Evolutionary conservation across 306 rosid genomes (phyloP), one percentile per base, ranked within the genome.

Genomic region (Cicer arietinum): DNA sequence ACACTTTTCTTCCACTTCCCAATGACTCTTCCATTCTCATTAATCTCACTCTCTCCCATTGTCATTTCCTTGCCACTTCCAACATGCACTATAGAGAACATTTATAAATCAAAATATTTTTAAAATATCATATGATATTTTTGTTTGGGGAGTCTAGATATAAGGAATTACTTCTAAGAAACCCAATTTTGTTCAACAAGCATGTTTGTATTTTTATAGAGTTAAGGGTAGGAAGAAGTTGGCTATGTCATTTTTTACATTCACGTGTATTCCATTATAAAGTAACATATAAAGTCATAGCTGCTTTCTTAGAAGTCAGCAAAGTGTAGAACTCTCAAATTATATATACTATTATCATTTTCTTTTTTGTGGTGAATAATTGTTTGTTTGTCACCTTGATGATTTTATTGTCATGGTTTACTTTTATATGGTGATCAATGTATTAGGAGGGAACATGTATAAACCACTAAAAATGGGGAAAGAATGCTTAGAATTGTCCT

Each of bases 181-280:
- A 62, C 87, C 88, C 87, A 74, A 50, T 14, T 80, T 69, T 71
- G 16, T 73, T 5, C 10, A 69, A 44, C 47, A 76, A 58, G 83
- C 80, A 18, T 16, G 79, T 67, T 69, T 63, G 46, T 71, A 40
- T 71, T 84, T 84, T 87, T 87, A 84, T 82, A 89, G 9, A 52
- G 69, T 41, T 40, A 51, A 63, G 51, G 35, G 71, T 40, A 46
- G 76, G 69, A 54, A 72, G 80, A 81, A 72, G 76, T 41, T 83
- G 83, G 84, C 75, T 20, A 41, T 76, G 71, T 58, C 69, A 64
- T 64, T 80, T 84, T 83, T 84, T 39, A 73, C 65, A 14, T 67
- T 89, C 94, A 91, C 97, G 78, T 84, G 97, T 9, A 67, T 53
- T 77, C 81, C 88, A 75, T 83, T 77, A 30, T 30, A 80, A 86